Evolutionary conservation across 176 grass and related monocot species (phyloP).

Genomic region (Rhipidocladum racemiflorum): DNA sequence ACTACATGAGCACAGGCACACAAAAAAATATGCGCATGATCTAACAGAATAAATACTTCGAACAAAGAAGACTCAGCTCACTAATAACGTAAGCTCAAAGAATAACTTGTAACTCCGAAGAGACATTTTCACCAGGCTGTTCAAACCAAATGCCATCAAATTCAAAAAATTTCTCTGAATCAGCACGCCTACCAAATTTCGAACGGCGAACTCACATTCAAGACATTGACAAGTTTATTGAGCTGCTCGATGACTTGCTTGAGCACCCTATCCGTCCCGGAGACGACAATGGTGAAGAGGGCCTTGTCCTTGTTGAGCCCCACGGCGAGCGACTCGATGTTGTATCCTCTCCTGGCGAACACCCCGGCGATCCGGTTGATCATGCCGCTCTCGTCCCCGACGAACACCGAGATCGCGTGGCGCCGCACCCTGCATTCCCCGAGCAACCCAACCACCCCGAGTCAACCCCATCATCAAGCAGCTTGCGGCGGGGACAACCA

Average conservation of each 20-base stretch:
- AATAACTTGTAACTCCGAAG: background rate
- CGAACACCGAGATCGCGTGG: conserved; percentile 92
- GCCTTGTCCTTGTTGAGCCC: conserved; percentile 98
- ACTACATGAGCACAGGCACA: background rate
- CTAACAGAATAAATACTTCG: background rate
- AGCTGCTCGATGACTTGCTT: conserved; percentile 93
- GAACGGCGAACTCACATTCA: conserved; percentile 40
- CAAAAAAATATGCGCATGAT: background rate
- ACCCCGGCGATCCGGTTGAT: conserved; percentile 96
- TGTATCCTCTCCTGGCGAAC: conserved; percentile 90
- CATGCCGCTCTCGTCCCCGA: conserved; percentile 97
- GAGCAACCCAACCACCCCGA: background rate
- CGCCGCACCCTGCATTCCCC: conserved; percentile 60
- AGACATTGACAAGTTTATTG: conserved; percentile 83
- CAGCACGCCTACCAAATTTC: background rate
- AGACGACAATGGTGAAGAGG: conserved; percentile 94
- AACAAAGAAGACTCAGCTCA: background rate
- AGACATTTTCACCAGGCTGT: background rate
- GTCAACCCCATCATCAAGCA: background rate
- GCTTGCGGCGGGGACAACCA: background rate
- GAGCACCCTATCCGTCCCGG: conserved; percentile 69
- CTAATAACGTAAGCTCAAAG: background rate
- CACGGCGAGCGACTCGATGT: conserved; percentile 95
- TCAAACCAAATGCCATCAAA: background rate
- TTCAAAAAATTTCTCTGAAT: background rate